Evolutionary conservation across 2,329 filamentous ascomycete species (phyloP).

Genomic region (Magnaporthiopsis incrustans): DNA sequence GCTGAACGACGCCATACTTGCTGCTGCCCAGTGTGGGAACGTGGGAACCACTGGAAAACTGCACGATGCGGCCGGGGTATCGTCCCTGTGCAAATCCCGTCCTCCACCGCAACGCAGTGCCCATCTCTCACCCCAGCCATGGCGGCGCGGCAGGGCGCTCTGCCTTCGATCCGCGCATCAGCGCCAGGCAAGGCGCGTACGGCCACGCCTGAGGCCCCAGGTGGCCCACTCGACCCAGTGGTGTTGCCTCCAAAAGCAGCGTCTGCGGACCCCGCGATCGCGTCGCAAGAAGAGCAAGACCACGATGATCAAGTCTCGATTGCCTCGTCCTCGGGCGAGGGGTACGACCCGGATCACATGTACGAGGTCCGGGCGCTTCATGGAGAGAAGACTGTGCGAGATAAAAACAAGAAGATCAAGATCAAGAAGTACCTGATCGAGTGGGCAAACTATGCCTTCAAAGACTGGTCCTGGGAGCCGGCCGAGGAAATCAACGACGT

Average conservation of each 20-base stretch:
- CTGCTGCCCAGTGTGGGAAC: neutral
- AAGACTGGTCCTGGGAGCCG: conserved; percentile 52
- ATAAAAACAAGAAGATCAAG: conserved; percentile 24
- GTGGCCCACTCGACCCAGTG: too few species aligned
- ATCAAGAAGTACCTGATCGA: conserved; percentile 49
- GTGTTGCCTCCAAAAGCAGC: neutral
- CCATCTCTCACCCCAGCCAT: neutral
- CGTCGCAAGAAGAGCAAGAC: conserved; percentile 21
- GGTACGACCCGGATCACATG: conserved; percentile 27
- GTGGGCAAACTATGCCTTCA: conserved; percentile 53
- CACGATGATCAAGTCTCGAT: conserved; percentile 48
- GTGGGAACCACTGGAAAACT: neutral
- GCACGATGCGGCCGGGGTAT: neutral
- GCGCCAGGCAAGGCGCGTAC: too few species aligned
- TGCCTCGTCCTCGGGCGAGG: conserved; percentile 31
- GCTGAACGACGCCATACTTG: neutral
- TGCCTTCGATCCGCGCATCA: neutral
- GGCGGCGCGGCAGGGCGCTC: too few species aligned
- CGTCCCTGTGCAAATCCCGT: neutral
- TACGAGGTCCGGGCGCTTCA: conserved; percentile 49
- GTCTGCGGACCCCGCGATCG: neutral
- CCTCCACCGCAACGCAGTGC: neutral
- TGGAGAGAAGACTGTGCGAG: conserved; percentile 29
- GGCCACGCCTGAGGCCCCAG: too few species aligned
- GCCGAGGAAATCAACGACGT: conserved; percentile 8